Evolutionary conservation across 148 eudicot genomes (phyloP), one percentile per base, ranked within the genome.

Genomic region (Selenicereus undatus): DNA sequence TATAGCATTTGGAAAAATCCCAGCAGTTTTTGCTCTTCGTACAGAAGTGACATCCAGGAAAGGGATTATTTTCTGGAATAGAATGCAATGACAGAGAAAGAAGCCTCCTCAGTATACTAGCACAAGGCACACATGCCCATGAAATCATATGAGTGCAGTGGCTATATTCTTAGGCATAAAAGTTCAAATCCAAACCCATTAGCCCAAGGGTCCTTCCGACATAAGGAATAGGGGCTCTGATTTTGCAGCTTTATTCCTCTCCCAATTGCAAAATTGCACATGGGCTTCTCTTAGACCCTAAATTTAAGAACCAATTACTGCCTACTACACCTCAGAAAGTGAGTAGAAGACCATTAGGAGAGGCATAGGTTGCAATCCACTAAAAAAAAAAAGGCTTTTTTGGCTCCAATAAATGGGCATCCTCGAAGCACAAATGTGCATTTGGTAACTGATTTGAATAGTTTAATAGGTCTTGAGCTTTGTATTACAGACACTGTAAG

Each of bases 1-100:
- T 83, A 96, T 92, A 73, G 99, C 99, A 86, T 97, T 96, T 18
- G 99, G 98, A 84, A 96, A 96, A 74, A 96, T 87, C 68, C 94
- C 99, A 39, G 97, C 99, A 17, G 97, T 90, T 82, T 92, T 96
- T 62, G 99, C 99, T 90, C 98, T 93, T 81, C 91, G 88, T 78
- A 96, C 93, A 75, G 88, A 76, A 72, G 95, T 90, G 81, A 96
- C 86, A 78, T 93, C 99, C 83, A 87, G 81, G 75, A 96, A 87
- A 64, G 93, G 87, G 73, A 96, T 92, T 79, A 91, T 86, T 91
- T 92, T 96, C 99, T 96, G 87, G 26, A 88, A 56, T 51, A 26
- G 62, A 10, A 58, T 68, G 69, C 81, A 81, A 39, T 75, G 78
- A 80, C 35, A 77, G 56, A 9, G 12, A 81, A 65, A 77, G 20